phyloP scores from a whole-genome alignment of 1,284 basidiomycete genomes.

The Papiliotrema nemorosa region DNA sequence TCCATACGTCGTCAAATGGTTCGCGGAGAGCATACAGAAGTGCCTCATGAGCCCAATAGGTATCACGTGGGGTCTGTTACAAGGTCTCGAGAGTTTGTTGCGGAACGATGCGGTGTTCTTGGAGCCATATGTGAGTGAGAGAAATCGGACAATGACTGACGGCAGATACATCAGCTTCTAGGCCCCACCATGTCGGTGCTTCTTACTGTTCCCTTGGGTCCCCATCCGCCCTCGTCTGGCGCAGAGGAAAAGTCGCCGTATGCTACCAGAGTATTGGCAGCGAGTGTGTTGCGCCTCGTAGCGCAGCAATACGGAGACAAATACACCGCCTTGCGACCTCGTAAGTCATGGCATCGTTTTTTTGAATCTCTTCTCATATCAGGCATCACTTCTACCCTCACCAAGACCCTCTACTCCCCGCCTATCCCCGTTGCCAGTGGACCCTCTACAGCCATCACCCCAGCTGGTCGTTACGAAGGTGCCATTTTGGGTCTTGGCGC shows the following conservation, averaged over 20 bases:
- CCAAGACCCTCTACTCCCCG: conserved; percentile 63
- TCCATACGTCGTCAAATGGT: conserved; percentile 92
- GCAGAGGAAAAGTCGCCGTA: conserved; percentile 46
- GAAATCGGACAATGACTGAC: not conserved
- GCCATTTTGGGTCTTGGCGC: conserved; percentile 78
- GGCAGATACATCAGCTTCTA: conserved; percentile 87
- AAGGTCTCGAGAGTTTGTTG: conserved; percentile 74
- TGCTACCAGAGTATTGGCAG: conserved; percentile 68
- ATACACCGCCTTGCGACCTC: conserved; percentile 53
- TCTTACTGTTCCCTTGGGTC: conserved; percentile 71
- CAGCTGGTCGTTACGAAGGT: conserved; percentile 71
- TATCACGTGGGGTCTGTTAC: conserved; percentile 73
- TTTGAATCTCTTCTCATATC: conserved; percentile 54
- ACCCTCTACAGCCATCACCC: conserved; percentile 34
- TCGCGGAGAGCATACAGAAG: conserved; percentile 78
- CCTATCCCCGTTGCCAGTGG: conserved; percentile 39
- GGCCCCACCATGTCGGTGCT: conserved; percentile 88
- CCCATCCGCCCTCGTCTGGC: conserved; percentile 35
- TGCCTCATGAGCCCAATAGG: conserved; percentile 54
- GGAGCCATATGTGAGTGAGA: conserved; percentile 79
- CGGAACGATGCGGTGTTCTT: conserved; percentile 87
- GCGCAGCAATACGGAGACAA: conserved; percentile 50
- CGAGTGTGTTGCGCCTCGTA: conserved; percentile 77
- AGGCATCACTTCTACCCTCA: conserved; percentile 86
- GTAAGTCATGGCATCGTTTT: conserved; percentile 71